Evolutionary conservation across 176 grass and related monocot species (phyloP).

Genomic region (Musa beccarii): DNA sequence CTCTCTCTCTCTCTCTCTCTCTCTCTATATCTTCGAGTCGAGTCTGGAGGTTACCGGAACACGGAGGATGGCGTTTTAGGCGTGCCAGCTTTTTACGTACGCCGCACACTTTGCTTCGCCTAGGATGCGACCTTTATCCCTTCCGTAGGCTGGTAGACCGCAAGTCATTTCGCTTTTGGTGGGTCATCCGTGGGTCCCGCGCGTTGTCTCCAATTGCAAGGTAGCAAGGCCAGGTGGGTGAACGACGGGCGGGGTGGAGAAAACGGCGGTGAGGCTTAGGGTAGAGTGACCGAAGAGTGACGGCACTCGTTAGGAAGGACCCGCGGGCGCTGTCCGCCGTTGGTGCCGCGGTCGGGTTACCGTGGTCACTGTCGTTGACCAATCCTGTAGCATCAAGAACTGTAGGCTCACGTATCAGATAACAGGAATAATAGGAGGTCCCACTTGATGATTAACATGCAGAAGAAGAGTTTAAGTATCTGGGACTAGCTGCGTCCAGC

Average conservation of each 20-base stretch:
- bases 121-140: constrained; percentile 27
- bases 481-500: no score
- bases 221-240: background rate
- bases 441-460: no score
- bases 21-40: no score
- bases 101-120: constrained; percentile 22
- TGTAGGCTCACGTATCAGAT: no score
- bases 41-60: no score
- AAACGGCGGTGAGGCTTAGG: background rate
- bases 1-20: no score
- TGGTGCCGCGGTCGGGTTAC: background rate
- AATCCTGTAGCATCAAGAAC: background rate
- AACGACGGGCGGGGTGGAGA: background rate
- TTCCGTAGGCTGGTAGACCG: background rate
- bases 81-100: constrained; percentile 2
- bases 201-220: background rate
- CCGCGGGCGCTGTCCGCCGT: background rate
- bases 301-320: background rate
- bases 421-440: no score
- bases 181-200: background rate
- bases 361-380: background rate
- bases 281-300: background rate
- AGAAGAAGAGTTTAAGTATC: no score
- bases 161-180: background rate
- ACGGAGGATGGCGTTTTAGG: constrained; percentile 11